Base-by-base conservation (phyloP, 495 filamentous ascomycete species). In the Amorphotheca resinae region DNA sequence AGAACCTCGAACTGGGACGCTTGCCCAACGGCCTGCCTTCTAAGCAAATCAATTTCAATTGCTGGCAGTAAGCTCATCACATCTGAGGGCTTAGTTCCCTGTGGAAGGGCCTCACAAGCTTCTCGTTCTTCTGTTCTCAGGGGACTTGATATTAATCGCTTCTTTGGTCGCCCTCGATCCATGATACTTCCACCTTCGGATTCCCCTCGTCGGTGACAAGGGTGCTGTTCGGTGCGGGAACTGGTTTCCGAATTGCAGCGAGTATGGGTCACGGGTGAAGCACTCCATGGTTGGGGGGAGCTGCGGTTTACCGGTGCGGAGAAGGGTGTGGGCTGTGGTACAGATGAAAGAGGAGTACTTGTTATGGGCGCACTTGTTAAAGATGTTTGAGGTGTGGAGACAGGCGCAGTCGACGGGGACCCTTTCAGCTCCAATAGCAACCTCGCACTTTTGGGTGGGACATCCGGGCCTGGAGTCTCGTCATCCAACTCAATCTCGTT, bases 1-100 rank as follows among this genome's bases (percentile, higher is more conserved):
- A 86, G 62, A 8, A 86, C 72, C 55, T 82, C 73, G 46, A 84
- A 86, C 20, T 71, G 68, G 22, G 72, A 62, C 1, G 74, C 76
- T 54, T 83, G 77, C 21, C 69, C 70, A 11, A 71, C 59, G 3
- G 81, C 81, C 55, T 83, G 78, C 48, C 68, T 67, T 37, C 71
- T 71, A 6, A 85, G 49, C 4, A 56, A 60, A 28, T 64, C 61
- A 21, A 79, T 58, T 26, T 84, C 79, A 0, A 52, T 44, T 6
- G 67, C 58, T 26, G 64, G 59, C 41, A 80, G 47, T 33, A 61
- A 58, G 18, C 51, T 56, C 14, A 57, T 41, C 0, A 75, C 79
- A 8, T 79, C 68, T 11, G 51, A 57, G 1, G 73, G 60, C 42
- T 67, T 70, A 56, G 70, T 67, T 0, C 79, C 79, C 37, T 61